Evolutionary conservation across 345 rosid genomes (phyloP).

Genomic region (Lenwebbia sp.): DNA sequence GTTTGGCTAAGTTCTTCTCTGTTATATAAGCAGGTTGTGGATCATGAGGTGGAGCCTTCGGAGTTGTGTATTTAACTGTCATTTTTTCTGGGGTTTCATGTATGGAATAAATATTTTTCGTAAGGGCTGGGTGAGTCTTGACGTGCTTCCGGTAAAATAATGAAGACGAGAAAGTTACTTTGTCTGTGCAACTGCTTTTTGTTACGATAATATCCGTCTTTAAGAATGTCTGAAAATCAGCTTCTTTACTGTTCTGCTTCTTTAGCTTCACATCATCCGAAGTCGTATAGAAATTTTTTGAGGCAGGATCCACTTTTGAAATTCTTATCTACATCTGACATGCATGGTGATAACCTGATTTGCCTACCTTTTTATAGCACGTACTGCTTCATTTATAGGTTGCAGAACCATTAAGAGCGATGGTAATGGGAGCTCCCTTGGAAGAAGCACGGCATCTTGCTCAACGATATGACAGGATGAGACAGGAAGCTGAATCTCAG

Average conservation of each 20-base stretch:
- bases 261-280: not conserved
- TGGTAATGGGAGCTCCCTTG: constrained; percentile 90
- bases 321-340: not conserved
- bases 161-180: not conserved
- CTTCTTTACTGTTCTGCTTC: not conserved
- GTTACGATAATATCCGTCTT: too few relatives aligned
- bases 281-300: not conserved
- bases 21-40: not conserved
- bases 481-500: constrained; percentile 96
- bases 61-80: not conserved
- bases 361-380: not conserved
- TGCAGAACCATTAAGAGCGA: constrained; percentile 89
- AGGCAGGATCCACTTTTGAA: not conserved
- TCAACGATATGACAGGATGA: constrained; percentile 87
- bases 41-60: not conserved
- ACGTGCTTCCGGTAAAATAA: not conserved
- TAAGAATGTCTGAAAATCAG: not conserved
- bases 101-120: not conserved
- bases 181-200: not conserved
- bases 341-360: not conserved
- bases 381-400: constrained; percentile 27
- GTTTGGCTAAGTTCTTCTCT: constrained; percentile 17
- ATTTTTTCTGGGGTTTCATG: not conserved
- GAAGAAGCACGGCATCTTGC: constrained; percentile 98
- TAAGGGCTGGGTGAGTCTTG: not conserved